These are phyloP conservation scores for Phytophthora foliorum DNA, from an alignment of 352 stramenopile genomes.

Conservation along the genomic window DNA sequence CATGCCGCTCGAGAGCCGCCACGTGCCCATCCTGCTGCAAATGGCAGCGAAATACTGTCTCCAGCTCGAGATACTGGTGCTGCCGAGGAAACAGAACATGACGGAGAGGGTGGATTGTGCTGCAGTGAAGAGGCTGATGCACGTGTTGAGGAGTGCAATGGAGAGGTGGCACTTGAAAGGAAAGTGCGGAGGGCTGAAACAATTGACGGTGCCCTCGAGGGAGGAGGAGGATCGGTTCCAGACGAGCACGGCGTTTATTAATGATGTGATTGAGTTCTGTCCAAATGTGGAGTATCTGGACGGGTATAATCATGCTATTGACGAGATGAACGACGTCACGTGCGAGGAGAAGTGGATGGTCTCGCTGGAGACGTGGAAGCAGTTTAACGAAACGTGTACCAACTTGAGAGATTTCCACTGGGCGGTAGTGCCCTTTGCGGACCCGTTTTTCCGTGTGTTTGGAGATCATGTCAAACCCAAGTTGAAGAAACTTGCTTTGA, in stretches of 20 bases:
- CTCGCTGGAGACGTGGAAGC: conserved; percentile 41
- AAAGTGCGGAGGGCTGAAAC: conserved; percentile 42
- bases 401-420: conserved; percentile 53
- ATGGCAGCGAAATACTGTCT: conserved; percentile 40
- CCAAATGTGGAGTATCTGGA: conserved; percentile 47
- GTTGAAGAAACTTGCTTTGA: conserved; percentile 42
- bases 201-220: conserved; percentile 43
- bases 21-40: conserved; percentile 35
- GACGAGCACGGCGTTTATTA: conserved; percentile 41
- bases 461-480: conserved; percentile 48
- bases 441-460: conserved; percentile 56
- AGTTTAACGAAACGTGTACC: conserved; percentile 47
- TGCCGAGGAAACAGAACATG: conserved; percentile 38
- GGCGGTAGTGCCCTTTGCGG: conserved; percentile 47
- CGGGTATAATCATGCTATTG: conserved; percentile 40
- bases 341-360: conserved; percentile 52
- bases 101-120: conserved; percentile 14
- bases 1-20: conserved; percentile 42
- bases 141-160: conserved; percentile 39
- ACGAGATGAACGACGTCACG: conserved; percentile 39
- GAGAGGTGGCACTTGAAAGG: conserved; percentile 43
- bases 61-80: conserved; percentile 40
- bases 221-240: conserved; percentile 27
- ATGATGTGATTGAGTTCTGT: conserved; percentile 46
- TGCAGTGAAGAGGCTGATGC: conserved; percentile 26